A percentile compares a stretch with the other conserved stretches of the same genome.
Evolutionary conservation across 1,284 basidiomycete species (phyloP).

Genomic region (Athelia psychrophila): DNA sequence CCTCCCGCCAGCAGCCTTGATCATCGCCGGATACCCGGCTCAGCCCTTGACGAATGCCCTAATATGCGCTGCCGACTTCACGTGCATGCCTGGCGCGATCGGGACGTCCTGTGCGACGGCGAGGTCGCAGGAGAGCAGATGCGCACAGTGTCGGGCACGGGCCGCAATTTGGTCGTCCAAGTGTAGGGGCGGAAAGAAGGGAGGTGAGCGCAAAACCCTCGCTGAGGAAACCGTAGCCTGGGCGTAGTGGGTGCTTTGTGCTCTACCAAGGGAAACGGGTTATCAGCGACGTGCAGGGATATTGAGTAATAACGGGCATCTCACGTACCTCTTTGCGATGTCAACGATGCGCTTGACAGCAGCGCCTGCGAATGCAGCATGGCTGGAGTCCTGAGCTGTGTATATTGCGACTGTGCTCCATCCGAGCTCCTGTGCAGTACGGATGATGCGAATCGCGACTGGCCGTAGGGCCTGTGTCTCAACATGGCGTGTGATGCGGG

Average conservation of each 20-base stretch:
- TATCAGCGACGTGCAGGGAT: no score
- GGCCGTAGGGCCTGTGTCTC: no score
- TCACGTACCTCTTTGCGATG: conserved; percentile 35
- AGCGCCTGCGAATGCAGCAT: conserved; percentile 51
- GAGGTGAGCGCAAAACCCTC: no score
- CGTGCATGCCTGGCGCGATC: conserved; percentile 53
- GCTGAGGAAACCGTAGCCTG: conserved; percentile 68
- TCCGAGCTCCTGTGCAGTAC: conserved; percentile 47
- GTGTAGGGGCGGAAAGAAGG: conserved; percentile 25
- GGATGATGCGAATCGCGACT: conserved; percentile 52
- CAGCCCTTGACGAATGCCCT: conserved; percentile 38
- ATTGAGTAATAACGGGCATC: conserved; percentile 41
- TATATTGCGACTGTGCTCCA: conserved; percentile 55
- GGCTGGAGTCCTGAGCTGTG: conserved; percentile 49
- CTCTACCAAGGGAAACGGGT: conserved; percentile 33
- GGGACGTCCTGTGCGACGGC: conserved; percentile 47
- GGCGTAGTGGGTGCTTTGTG: conserved; percentile 35
- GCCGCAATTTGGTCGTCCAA: conserved; percentile 49
- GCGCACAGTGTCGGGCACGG: conserved; percentile 51
- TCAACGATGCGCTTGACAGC: conserved; percentile 45
- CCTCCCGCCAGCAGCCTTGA: conserved; percentile 74
- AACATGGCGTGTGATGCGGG: no score
- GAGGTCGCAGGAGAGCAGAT: conserved; percentile 47
- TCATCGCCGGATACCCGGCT: conserved; percentile 63
- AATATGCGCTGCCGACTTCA: conserved; percentile 42